These are phyloP conservation scores for Pseudogymnoascus sp. DNA, from an alignment of 2,329 filamentous ascomycete species.

Conservation along the genomic window DNA sequence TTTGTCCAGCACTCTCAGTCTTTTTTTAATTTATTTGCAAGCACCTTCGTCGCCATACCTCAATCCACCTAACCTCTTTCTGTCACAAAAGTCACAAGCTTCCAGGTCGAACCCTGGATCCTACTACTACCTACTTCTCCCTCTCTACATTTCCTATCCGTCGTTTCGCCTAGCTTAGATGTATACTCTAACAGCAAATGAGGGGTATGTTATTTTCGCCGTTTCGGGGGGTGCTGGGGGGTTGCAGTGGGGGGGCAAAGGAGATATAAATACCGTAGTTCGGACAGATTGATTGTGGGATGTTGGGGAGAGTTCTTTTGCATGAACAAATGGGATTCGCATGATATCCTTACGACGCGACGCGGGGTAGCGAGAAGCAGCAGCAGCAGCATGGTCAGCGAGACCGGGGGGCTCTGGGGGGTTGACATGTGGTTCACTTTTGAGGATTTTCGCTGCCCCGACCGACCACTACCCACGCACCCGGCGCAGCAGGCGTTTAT, in stretches of 20 bases:
- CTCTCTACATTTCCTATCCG: not conserved
- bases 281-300: not conserved
- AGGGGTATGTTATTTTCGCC: not conserved
- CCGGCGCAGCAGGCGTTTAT: not conserved
- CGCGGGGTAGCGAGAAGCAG: slow-evolving; percentile 1
- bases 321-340: not conserved
- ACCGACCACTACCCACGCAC: not conserved
- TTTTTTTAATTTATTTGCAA: not conserved
- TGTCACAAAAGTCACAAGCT: slow-evolving; percentile 8
- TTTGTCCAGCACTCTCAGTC: not conserved
- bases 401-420: not conserved
- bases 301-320: not conserved
- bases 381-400: not conserved
- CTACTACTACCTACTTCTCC: slow-evolving; percentile 7
- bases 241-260: not conserved
- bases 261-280: slow-evolving; percentile 2
- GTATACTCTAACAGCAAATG: slow-evolving; percentile 6
- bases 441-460: not conserved
- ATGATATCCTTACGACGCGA: not conserved
- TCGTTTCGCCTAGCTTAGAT: slow-evolving; percentile 4
- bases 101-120: slow-evolving; percentile 3
- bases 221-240: too few relatives aligned
- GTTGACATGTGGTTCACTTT: not conserved
- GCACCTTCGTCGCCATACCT: slow-evolving; percentile 1
- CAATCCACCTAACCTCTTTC: not conserved